Base-by-base conservation (phyloP, 1,284 basidiomycete genomes). In the Malassezia dermatis region DNA sequence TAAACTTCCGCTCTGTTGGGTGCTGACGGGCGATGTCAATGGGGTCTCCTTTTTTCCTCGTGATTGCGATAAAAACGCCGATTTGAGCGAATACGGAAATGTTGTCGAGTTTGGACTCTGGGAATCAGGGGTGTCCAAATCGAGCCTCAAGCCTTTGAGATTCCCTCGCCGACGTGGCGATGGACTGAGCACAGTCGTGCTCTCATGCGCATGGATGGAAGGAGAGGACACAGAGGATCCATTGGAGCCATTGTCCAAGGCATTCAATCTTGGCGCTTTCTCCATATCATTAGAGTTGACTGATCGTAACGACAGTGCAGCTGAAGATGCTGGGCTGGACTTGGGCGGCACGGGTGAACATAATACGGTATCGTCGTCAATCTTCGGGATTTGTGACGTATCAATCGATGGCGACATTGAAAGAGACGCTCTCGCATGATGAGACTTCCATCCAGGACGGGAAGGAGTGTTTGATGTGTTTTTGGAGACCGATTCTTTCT, bases 261-360 rank as follows among this genome's bases (percentile, higher is more conserved):
- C 3, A 21, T 19, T 4, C 19, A 39, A 12, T 6, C 19, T 17
- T 6, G 37, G 8, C 3, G 10, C n/a, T 21, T 39, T 39, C 4
- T 39, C 37, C 19, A 12, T 10, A 39, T 39, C 37, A 21, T 5
- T 39, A 21, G 37, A 39, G 19, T 39, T 39, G 8, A 39, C 17
- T 10, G 55, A 57, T 12, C 55, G 49, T 17, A 57, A 28, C n/a
- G 55, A 57, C 2, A 57, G 26, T 7, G 55, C 55, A 8, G 55
- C 39, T 6, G 49, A 47, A 4, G 49, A 52, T 17, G 49, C 42
- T 1, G 55, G 55, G 19, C 55, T 57, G 23, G 55, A 57, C 19
- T 27, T 49, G 23, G 13, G 15, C 13, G 21, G 41, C 12, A 19
- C 26, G 2, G 24, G 26, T 5, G 41, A 43, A 15, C 26, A 43